Conservation (phyloP, 257 asterid genomes). For the Lycium barbarum region DNA sequence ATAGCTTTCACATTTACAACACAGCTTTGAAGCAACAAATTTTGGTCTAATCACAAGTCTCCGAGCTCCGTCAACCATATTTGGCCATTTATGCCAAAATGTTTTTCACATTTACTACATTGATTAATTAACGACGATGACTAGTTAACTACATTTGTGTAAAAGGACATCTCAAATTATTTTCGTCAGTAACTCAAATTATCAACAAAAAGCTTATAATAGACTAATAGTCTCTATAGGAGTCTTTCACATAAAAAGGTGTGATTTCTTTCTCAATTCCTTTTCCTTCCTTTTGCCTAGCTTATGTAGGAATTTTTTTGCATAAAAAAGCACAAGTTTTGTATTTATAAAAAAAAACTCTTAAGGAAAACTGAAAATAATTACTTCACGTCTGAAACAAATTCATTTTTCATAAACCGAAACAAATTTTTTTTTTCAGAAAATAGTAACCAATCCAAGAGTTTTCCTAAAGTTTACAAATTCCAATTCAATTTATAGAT, state of each 20-base stretch:
- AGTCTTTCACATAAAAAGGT: background rate
- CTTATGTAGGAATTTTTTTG: background rate
- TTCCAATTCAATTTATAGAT: background rate
- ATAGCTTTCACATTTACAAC: background rate
- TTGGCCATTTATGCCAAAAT: background rate
- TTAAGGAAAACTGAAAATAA: background rate
- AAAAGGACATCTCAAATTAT: background rate
- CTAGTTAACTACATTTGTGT: background rate
- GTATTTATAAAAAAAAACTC: background rate
- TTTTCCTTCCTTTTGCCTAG: background rate
- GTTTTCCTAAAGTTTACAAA: background rate
- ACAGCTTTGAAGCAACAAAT: background rate
- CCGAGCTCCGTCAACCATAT: background rate
- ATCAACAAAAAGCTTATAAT: too few species aligned
- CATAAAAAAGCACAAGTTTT: background rate
- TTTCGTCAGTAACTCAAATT: background rate
- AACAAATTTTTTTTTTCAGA: background rate
- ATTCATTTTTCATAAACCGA: too few species aligned
- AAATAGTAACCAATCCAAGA: background rate
- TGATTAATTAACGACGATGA: background rate
- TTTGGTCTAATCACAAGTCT: slow-evolving; percentile 5
- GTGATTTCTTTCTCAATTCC: background rate
- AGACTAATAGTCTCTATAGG: too few species aligned
- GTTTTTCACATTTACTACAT: background rate
- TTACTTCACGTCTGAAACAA: background rate